A percentile compares a stretch with the other conserved stretches of the same genome.
phyloP scores from a whole-genome alignment of 306 rosid genomes.

The Macrotyloma uniflorum region DNA sequence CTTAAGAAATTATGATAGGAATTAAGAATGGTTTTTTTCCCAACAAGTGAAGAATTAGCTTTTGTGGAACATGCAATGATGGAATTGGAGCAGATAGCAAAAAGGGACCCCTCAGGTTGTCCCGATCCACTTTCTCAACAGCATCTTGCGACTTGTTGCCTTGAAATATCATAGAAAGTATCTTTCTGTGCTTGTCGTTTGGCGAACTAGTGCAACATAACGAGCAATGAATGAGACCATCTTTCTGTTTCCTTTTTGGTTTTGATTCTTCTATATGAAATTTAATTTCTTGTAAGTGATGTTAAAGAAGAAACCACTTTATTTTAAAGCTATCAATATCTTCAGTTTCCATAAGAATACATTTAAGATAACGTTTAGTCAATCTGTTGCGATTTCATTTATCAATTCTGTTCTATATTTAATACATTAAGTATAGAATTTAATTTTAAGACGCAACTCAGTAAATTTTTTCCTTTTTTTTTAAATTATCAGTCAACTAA shows the following conservation, averaged over 20 bases:
- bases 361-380: background rate
- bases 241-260: background rate
- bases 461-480: no score
- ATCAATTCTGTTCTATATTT: background rate
- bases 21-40: background rate
- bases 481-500: background rate
- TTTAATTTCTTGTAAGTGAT: background rate
- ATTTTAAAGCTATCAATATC: background rate
- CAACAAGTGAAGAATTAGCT: background rate
- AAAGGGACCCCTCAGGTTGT: background rate
- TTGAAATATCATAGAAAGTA: slow-evolving; percentile 1
- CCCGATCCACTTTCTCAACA: background rate
- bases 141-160: background rate
- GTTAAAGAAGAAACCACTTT: slow-evolving; percentile 13
- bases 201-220: background rate
- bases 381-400: background rate
- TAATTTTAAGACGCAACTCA: background rate
- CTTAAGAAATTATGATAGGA: background rate
- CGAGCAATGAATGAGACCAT: background rate
- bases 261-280: background rate
- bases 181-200: slow-evolving; percentile 9
- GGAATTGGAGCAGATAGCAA: background rate
- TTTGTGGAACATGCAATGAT: background rate
- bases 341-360: background rate
- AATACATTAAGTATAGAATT: background rate